Evolutionary conservation across 2,329 filamentous ascomycete genomes (phyloP), one percentile per base, ranked within the genome.

Genomic region (Pyrenochaeta sp.): DNA sequence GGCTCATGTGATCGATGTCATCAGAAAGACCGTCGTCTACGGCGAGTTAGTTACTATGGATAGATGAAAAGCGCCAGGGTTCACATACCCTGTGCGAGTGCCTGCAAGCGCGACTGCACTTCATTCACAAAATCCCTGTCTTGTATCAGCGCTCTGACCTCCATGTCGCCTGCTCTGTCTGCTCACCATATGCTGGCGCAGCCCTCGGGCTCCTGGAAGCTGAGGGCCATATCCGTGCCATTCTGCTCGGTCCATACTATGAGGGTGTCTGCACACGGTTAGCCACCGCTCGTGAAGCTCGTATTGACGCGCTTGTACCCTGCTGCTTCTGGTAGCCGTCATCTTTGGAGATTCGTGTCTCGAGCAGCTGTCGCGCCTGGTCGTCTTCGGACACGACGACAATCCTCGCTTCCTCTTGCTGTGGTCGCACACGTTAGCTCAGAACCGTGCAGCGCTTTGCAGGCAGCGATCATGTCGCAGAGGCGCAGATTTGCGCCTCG

Each of bases 291-390:
- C 17, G 10, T 12, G 14, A 11, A 20, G 39, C 31, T 10, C 27
- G 32, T 18, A 30, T 35, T 7, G 20, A 31, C 36, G 50, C 45
- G 48, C 48, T 74, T 80, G 68, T 85, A 89, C 92, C 92, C 89
- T 98, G 94, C 77, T 99, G 95, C 78, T 97, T 97, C 79, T 98
- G 93, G 74, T 98, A 98, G 54, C 91, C 90, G 85, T 98, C 94
- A 71, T 97, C 93, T 75, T 92, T 96, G 58, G 87, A 87, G 61
- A 99, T 96, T 71, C 86, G 90, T 32, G 94, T 97, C 77, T 97
- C 91, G 54, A 99, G 82, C 32, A 99, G 82, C 60, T 92, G 85
- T 60, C 91, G 87, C 47, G 90, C 86, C 44, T 92, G 91, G 58
- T 96, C 87, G 64, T 98, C 95, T 79, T 99, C 95, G 53, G 94